These are phyloP conservation scores for Panaeolus cyanescens DNA, from an alignment of 768 basidiomycete genomes.

Conservation along the genomic window DNA sequence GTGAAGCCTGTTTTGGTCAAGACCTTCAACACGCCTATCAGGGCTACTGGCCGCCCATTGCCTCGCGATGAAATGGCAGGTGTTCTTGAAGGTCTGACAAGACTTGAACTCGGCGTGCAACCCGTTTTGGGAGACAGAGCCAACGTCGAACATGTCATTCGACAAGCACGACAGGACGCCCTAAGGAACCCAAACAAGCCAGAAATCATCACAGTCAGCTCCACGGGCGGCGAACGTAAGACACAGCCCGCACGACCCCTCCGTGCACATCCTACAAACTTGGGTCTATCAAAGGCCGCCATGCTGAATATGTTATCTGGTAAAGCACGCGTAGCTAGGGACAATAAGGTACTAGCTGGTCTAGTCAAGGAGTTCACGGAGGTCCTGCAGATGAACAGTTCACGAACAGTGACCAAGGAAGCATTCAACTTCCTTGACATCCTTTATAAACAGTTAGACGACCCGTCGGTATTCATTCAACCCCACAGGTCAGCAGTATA, in stretches of 20 bases:
- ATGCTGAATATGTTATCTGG: conserved; percentile 50
- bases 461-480: conserved; percentile 60
- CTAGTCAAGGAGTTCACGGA: conserved; percentile 63
- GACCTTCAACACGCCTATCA: conserved; percentile 35
- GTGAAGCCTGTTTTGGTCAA: conserved; percentile 22
- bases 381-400: conserved; percentile 65
- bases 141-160: conserved; percentile 43
- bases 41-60: conserved; percentile 36
- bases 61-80: conserved; percentile 49
- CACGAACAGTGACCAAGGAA: conserved; percentile 67
- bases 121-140: conserved; percentile 53
- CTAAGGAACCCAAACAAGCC: conserved; percentile 13
- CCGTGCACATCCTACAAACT: conserved; percentile 11
- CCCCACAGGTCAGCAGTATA: conserved; percentile 49
- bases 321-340: conserved; percentile 44
- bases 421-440: conserved; percentile 72
- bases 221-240: conserved; percentile 28
- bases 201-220: conserved; percentile 49
- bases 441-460: conserved; percentile 68
- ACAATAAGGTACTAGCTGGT: conserved; percentile 55
- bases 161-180: conserved; percentile 31
- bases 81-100: conserved; percentile 59
- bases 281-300: conserved; percentile 48
- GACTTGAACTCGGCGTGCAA: conserved; percentile 56
- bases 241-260: conserved; percentile 24